A percentile compares a stretch with the other conserved stretches of the same genome.
Evolutionary conservation across 305 asterid genomes (phyloP).

Genomic region (Solanum aculeatissimum): DNA sequence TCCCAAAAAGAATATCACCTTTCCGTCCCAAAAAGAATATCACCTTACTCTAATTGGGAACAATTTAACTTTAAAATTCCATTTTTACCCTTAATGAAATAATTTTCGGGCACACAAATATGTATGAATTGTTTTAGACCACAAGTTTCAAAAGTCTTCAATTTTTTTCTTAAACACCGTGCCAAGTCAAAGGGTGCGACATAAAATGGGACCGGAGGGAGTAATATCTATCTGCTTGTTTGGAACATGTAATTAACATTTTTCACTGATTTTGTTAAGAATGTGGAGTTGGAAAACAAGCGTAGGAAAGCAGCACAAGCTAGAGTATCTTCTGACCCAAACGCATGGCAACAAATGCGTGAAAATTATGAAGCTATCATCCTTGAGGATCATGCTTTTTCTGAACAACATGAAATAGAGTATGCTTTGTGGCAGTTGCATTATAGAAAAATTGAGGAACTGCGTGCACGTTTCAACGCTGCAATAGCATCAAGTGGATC

Average conservation of each 20-base stretch:
- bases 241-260: neutral
- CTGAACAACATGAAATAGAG: slow-evolving; percentile 80
- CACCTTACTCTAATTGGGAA: too few relatives aligned
- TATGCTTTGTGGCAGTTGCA: slow-evolving; percentile 94
- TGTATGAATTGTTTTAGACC: too few relatives aligned
- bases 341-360: slow-evolving; percentile 90
- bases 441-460: slow-evolving; percentile 87
- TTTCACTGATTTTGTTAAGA: slow-evolving; percentile 23
- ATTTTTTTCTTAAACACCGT: too few relatives aligned
- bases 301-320: slow-evolving; percentile 82
- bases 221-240: neutral
- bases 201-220: too few relatives aligned
- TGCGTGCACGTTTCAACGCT: slow-evolving; percentile 59
- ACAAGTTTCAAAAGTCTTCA: too few relatives aligned
- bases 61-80: too few relatives aligned
- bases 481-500: slow-evolving; percentile 55
- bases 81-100: too few relatives aligned
- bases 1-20: too few relatives aligned
- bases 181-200: too few relatives aligned
- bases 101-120: too few relatives aligned
- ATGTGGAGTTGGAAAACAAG: slow-evolving; percentile 77
- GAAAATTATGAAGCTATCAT: slow-evolving; percentile 87
- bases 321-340: slow-evolving; percentile 82
- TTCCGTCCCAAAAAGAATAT: too few relatives aligned
- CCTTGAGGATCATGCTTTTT: slow-evolving; percentile 87